These are phyloP conservation scores for Chaetomiaceae sp. DNA, from an alignment of 2,329 filamentous ascomycete genomes.

Conservation along the genomic window DNA sequence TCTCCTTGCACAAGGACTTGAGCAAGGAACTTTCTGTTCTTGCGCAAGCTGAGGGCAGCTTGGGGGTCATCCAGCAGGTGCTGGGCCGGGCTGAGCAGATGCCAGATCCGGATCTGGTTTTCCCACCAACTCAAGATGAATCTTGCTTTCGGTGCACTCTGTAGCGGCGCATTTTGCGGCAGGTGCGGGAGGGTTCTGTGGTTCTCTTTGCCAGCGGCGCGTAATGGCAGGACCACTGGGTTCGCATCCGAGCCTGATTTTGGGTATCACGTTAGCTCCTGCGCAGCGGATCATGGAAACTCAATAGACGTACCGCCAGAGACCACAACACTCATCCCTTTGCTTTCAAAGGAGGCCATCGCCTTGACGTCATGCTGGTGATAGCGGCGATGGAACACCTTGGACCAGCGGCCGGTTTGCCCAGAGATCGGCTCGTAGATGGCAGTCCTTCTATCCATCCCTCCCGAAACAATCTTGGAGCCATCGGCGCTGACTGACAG, in stretches of 20 bases:
- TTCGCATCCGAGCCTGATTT: conserved; percentile 73
- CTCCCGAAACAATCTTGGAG: conserved; percentile 77
- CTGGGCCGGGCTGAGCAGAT: conserved; percentile 42
- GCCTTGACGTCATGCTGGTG: conserved; percentile 95
- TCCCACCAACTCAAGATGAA: conserved; percentile 92
- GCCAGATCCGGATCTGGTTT: conserved; percentile 80
- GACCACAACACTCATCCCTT: conserved; percentile 76
- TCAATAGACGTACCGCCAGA: conserved; percentile 75
- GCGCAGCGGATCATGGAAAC: too few relatives aligned
- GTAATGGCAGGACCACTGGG: conserved; percentile 76
- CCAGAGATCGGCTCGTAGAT: conserved; percentile 66
- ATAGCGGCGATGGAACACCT: conserved; percentile 78
- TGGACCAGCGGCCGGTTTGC: conserved; percentile 68
- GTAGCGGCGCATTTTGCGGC: conserved; percentile 70
- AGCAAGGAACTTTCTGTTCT: conserved; percentile 61
- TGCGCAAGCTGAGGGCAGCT: conserved; percentile 40
- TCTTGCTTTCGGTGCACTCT: conserved; percentile 67
- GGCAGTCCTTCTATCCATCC: conserved; percentile 84
- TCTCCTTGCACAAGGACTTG: conserved; percentile 68
- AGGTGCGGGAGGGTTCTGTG: conserved; percentile 78
- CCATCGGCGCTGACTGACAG: conserved; percentile 79
- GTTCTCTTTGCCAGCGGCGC: conserved; percentile 70
- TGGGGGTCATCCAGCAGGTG: conserved; percentile 43
- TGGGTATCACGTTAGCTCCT: too few relatives aligned
- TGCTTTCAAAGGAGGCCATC: conserved; percentile 84